Evolutionary conservation across 106 monocot genomes (phyloP), one percentile per base, ranked within the genome.

Genomic region (Allium sativum): DNA sequence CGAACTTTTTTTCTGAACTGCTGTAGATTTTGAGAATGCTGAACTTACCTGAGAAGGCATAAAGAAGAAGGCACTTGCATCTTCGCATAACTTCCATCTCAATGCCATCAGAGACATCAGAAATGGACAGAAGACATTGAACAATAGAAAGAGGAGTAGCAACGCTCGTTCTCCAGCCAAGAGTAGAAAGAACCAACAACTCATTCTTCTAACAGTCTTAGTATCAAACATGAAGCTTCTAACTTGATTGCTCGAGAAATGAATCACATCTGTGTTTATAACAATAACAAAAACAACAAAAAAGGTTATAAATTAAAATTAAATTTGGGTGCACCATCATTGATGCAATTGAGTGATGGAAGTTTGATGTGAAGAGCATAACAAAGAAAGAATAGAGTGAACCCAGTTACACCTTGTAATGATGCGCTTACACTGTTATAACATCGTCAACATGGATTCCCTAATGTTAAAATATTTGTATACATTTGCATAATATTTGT

Each of bases 181-280:
- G 76, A 15, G 81, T 65, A n/a, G 88, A 81, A 7, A 84, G 70
- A 52, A 84, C 70, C 55, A 89, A 59, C 8, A 89, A 68, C 81
- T 83, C 84, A 81, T 78, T 18, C 84, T 69, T 60, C 78, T 69
- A 16, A 81, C 43, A 9, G 84, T 89, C 71, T 70, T 78, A 3
- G 81, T 53, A 51, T 83, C 83, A 55, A 83, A 81, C 58, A 78
- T 11, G 31, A 68, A 80, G 18, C 66, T 68, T 3, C 57, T 48
- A 10, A 43, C 71, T 44, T 8, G 52, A 67, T 52, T 20, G 6
- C 21, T 9, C 44, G 21, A 18, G 15, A n/a, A 9, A 56, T 87
- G 87, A 19, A 87, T 79, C n/a, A n/a, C n/a, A n/a, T n/a, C n/a
- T n/a, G n/a, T n/a, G n/a, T n/a, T n/a, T n/a, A n/a, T n/a, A n/a